These are phyloP conservation scores for Boletus coccyginus DNA, from an alignment of 768 basidiomycete species.

Conservation along the genomic window DNA sequence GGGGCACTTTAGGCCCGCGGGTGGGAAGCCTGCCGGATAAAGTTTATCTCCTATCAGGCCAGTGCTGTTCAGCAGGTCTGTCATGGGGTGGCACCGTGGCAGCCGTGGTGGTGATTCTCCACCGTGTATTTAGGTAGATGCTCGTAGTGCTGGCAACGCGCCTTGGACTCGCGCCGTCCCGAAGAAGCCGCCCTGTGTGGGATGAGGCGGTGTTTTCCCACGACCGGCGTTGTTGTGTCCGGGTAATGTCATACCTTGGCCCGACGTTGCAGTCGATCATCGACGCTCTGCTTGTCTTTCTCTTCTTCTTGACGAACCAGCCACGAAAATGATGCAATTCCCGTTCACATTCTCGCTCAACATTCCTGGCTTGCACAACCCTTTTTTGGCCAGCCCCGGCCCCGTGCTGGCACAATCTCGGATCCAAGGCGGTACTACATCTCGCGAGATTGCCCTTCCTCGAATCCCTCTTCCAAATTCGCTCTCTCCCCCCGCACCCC, in stretches of 20 bases:
- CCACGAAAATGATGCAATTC: constrained; percentile 46
- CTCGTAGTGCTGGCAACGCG: no score
- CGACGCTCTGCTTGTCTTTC: not conserved
- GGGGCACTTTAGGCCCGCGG: not conserved
- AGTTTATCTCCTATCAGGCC: no score
- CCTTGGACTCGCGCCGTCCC: no score
- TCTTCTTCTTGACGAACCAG: constrained; percentile 20
- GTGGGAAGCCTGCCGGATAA: not conserved
- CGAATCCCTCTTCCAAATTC: constrained; percentile 11
- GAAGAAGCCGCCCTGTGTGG: no score
- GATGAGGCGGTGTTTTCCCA: constrained; percentile 7
- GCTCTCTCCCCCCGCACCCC: constrained; percentile 36
- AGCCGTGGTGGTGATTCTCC: no score
- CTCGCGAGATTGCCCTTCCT: constrained; percentile 12
- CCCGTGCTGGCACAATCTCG: constrained; percentile 21
- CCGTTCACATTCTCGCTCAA: constrained; percentile 71
- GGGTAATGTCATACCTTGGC: no score
- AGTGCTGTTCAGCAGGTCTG: no score
- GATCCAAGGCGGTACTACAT: constrained; percentile 19
- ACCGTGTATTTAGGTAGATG: no score
- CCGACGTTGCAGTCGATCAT: not conserved
- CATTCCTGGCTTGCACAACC: constrained; percentile 65
- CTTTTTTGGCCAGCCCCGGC: constrained; percentile 44
- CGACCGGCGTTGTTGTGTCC: not conserved
- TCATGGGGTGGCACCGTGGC: no score